phyloP scores from a whole-genome alignment of 371 early-diverging fungal genomes.

The Phascolomyces articulosus region DNA sequence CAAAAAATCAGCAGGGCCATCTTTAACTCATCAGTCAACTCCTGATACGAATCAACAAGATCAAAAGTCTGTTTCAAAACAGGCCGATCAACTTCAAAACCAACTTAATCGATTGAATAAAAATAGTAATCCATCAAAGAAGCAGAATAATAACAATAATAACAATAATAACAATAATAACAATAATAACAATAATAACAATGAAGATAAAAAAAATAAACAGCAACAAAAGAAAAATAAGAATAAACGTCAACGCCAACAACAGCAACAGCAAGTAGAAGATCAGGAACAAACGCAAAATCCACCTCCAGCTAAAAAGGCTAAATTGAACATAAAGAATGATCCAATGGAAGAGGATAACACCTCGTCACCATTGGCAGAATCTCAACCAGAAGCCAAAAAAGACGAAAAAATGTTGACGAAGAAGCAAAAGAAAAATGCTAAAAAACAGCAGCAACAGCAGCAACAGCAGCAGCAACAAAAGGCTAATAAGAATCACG shows the following conservation, averaged over 20 bases:
- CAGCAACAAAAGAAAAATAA: slow-evolving; percentile 31
- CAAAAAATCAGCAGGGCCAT: neutral
- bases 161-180: neutral
- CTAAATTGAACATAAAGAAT: slow-evolving; percentile 7
- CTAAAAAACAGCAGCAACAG: too few species aligned
- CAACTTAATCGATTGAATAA: neutral
- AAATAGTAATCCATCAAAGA: too few species aligned
- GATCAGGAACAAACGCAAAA: slow-evolving; percentile 6
- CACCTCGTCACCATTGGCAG: neutral
- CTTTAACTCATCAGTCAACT: neutral
- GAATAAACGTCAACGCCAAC: slow-evolving; percentile 31
- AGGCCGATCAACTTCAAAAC: slow-evolving; percentile 1
- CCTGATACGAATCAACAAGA: neutral
- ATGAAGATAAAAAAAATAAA: neutral
- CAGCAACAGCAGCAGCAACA: neutral
- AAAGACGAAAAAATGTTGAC: neutral
- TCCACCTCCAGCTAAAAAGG: slow-evolving; percentile 11
- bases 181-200: neutral
- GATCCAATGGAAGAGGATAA: neutral
- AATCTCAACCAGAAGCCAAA: neutral
- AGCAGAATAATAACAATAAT: too few species aligned
- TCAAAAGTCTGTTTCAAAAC: neutral
- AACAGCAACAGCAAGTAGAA: slow-evolving; percentile 23
- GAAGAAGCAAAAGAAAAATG: neutral
- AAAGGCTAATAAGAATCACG: slow-evolving; percentile 4